These are phyloP conservation scores for Colletotrichum salicis DNA, from an alignment of 2,329 filamentous ascomycete species.

Conservation along the genomic window DNA sequence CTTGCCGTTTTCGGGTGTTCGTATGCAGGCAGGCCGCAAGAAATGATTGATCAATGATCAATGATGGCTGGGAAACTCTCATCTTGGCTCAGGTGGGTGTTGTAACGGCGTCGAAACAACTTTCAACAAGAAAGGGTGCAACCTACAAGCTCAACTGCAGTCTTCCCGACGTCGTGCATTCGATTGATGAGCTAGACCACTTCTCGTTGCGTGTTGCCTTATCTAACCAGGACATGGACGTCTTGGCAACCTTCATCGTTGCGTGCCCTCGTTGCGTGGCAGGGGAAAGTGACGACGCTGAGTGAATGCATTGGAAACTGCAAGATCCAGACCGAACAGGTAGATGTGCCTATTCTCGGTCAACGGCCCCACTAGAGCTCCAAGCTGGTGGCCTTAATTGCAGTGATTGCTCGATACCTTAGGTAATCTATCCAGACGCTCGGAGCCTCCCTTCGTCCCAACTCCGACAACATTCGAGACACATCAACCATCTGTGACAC, in stretches of 20 bases:
- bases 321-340: neutral
- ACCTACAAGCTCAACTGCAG: neutral
- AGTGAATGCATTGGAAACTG: neutral
- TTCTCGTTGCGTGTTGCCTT: neutral
- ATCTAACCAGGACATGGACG: neutral
- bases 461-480: conserved; percentile 32
- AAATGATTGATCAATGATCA: neutral
- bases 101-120: neutral
- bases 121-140: neutral
- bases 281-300: neutral
- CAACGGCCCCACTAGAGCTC: neutral
- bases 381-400: neutral
- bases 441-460: conserved; percentile 32
- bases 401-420: too few species aligned
- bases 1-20: neutral
- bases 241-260: neutral
- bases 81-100: neutral
- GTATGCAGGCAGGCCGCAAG: neutral
- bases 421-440: conserved; percentile 31
- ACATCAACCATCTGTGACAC: conserved; percentile 33
- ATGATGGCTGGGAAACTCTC: neutral
- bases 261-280: neutral
- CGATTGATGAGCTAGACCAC: neutral
- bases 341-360: neutral
- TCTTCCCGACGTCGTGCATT: neutral